A percentile compares a stretch with the other conserved stretches of the same genome.
phyloP scores from a whole-genome alignment of 352 stramenopile genomes.

The Phytophthora podocarpi region DNA sequence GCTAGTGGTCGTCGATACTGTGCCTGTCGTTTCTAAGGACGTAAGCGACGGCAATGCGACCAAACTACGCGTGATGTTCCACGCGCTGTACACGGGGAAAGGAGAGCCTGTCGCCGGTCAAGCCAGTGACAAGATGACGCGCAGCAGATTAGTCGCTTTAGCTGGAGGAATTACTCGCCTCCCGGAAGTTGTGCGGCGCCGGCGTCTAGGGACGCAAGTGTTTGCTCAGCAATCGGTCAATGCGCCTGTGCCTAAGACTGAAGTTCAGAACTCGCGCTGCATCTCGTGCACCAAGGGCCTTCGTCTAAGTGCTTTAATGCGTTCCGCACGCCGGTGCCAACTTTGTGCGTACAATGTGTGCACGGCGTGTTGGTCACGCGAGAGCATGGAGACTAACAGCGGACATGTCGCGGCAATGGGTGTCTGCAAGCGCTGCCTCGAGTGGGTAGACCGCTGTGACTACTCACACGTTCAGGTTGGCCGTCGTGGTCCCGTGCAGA shows the following conservation, averaged over 20 bases:
- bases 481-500: conserved; percentile 15
- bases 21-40: conserved; percentile 25
- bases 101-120: not conserved
- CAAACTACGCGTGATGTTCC: conserved; percentile 43
- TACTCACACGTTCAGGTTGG: conserved; percentile 40
- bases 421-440: conserved; percentile 49
- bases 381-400: conserved; percentile 51
- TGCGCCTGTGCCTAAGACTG: not conserved
- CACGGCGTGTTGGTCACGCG: conserved; percentile 39
- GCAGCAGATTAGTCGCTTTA: conserved; percentile 27
- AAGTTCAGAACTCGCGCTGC: conserved; percentile 42
- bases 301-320: conserved; percentile 33
- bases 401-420: conserved; percentile 34
- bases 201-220: conserved; percentile 42
- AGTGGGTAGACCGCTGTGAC: conserved; percentile 49
- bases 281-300: conserved; percentile 55
- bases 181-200: conserved; percentile 36
- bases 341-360: conserved; percentile 59
- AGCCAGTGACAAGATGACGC: conserved; percentile 32
- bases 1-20: conserved; percentile 38
- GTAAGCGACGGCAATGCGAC: conserved; percentile 3
- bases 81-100: conserved; percentile 18
- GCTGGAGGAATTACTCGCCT: conserved; percentile 35
- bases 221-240: conserved; percentile 22
- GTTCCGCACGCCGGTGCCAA: conserved; percentile 34